A percentile compares a stretch with the other conserved stretches of the same genome.
Conservation (phyloP, 1,284 basidiomycete genomes). For the Cystobasidium pallidum region DNA sequence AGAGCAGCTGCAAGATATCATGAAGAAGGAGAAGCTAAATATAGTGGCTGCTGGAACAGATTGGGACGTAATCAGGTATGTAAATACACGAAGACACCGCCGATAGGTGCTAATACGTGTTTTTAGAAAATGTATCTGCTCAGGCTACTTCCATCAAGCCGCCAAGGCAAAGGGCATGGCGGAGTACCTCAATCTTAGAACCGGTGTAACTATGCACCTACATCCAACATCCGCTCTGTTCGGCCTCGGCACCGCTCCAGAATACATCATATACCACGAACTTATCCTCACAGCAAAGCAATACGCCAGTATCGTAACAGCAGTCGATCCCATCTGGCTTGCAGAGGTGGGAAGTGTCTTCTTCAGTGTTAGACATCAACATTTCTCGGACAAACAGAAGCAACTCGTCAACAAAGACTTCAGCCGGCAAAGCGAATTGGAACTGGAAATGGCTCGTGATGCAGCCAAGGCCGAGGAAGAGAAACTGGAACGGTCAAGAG, state of each 20-base stretch:
- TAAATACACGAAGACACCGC: too few species aligned
- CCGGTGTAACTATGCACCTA: slow-evolving; percentile 85
- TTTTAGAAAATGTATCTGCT: slow-evolving; percentile 88
- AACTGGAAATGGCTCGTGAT: slow-evolving; percentile 59
- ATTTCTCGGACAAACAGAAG: slow-evolving; percentile 75
- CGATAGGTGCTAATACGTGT: neutral
- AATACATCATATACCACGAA: slow-evolving; percentile 90
- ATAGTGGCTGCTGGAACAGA: slow-evolving; percentile 88
- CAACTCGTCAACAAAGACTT: slow-evolving; percentile 83
- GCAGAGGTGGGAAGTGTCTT: slow-evolving; percentile 56
- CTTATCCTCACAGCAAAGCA: slow-evolving; percentile 87
- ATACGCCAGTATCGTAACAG: slow-evolving; percentile 96
- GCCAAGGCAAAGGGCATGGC: slow-evolving; percentile 97
- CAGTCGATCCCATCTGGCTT: slow-evolving; percentile 93
- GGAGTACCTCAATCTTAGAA: slow-evolving; percentile 95
- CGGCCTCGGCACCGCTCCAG: slow-evolving; percentile 89
- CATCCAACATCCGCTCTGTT: slow-evolving; percentile 97
- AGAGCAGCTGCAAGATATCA: slow-evolving; percentile 93
- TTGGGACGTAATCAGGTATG: slow-evolving; percentile 85
- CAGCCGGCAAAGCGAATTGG: slow-evolving; percentile 82
- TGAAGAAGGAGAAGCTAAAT: slow-evolving; percentile 96
- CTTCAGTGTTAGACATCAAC: slow-evolving; percentile 60
- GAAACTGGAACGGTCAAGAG: slow-evolving; percentile 46
- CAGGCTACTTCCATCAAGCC: slow-evolving; percentile 99
- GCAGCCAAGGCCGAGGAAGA: slow-evolving; percentile 44